These are phyloP conservation scores for Plantago coronopus DNA, from an alignment of 305 asterid genomes.

Conservation along the genomic window DNA sequence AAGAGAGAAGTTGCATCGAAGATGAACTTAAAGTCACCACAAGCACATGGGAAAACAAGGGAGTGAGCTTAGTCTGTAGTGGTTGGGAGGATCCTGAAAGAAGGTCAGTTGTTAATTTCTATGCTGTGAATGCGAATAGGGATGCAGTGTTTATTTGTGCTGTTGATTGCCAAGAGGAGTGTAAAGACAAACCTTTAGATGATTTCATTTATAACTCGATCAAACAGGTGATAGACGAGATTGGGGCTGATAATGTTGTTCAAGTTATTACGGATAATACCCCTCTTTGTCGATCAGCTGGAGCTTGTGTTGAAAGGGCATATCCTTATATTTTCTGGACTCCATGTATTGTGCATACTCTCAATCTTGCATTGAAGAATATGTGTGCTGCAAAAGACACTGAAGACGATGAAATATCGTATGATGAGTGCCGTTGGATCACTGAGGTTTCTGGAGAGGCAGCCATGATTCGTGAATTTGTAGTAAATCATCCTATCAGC, in stretches of 20 bases:
- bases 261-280: not conserved
- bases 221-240: not conserved
- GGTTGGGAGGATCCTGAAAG: not conserved
- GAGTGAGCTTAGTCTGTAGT: slow-evolving; percentile 4
- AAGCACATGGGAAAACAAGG: not conserved
- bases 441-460: not conserved
- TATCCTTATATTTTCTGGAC: not conserved
- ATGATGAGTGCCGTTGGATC: not conserved
- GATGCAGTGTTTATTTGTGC: not conserved
- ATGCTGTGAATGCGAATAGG: not conserved
- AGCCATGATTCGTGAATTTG: not conserved
- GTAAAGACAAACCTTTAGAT: not conserved
- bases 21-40: not conserved
- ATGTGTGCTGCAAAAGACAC: slow-evolving; percentile 3
- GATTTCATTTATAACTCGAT: not conserved
- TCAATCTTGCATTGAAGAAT: not conserved
- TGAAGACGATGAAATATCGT: not conserved
- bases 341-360: not conserved
- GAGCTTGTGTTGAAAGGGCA: not conserved
- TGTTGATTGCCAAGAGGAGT: not conserved
- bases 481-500: not conserved
- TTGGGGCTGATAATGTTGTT: not conserved
- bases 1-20: not conserved
- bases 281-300: not conserved
- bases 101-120: slow-evolving; percentile 1